Evolutionary conservation across 2,329 filamentous ascomycete genomes (phyloP), one percentile per base, ranked within the genome.

Genomic region (Zasmidium citrigriseum): DNA sequence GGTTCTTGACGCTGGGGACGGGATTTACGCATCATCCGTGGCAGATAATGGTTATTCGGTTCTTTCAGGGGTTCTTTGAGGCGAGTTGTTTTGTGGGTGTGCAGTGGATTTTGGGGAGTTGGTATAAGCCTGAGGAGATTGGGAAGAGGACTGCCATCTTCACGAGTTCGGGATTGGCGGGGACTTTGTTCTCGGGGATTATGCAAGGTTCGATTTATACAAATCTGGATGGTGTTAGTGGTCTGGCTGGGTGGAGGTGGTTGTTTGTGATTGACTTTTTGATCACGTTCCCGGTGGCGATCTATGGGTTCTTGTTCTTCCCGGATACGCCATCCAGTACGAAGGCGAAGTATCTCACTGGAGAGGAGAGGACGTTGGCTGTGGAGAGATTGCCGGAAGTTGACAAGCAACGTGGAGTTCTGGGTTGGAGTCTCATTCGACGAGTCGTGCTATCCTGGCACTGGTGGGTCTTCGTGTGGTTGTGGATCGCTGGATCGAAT

Each of bases 101-200:
- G 21, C 65, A 68, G 12, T 69, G 64, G 64, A 64, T 69, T 44
- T 50, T 68, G 3, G 67, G 63, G 5, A 59, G 54, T 3, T 69
- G 67, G 64, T 67, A 67, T 27, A 67, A 67, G 29, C 65, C 64
- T 12, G 59, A 66, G 9, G 63, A 65, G 57, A 79, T 87, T 0
- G 85, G 83, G 2, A 87, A 87, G 68, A 78, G 85, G 3, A 82
- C 77, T 24, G 84, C 83, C 7, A 81, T 88, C 53, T 87, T 87
- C 69, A 86, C 83, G 1, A 80, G 82, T 1, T 83, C 81, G 1
- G 84, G 84, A 0, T 74, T 86, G 1, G 83, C 82, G 0, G 85
- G 84, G 0, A 85, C 81, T 0, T 83, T 87, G 79, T 83, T 88
- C 52, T 81, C 82, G 12, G 85, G 85, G 1, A 85, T 86, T 69